A percentile compares a stretch with the other conserved stretches of the same genome.
Evolutionary conservation across 805 yeast species (phyloP).

Genomic region (Scheffersomyces lignosus): DNA sequence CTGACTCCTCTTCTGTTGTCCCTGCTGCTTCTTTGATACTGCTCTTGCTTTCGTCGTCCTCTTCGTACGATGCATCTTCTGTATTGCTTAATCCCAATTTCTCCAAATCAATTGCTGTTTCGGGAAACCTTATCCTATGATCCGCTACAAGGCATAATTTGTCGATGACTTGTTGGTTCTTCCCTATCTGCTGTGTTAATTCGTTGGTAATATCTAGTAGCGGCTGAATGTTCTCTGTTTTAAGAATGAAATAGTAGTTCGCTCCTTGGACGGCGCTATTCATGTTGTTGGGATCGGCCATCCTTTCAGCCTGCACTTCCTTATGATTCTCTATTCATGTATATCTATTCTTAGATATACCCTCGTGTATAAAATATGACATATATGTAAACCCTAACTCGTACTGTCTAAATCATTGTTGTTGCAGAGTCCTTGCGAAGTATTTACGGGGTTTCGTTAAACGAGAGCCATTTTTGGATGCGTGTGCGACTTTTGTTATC

Average conservation of each 20-base stretch:
- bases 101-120: background rate
- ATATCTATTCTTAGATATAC: no score
- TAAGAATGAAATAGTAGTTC: slow-evolving; percentile 16
- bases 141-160: slow-evolving; percentile 24
- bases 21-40: background rate
- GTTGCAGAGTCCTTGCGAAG: no score
- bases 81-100: background rate
- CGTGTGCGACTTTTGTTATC: no score
- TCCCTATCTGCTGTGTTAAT: slow-evolving; percentile 19
- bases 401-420: no score
- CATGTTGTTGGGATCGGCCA: background rate
- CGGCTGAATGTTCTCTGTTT: slow-evolving; percentile 35
- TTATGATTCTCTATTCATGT: no score
- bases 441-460: no score
- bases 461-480: no score
- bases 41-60: background rate
- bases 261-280: background rate
- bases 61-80: background rate
- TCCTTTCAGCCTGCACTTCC: no score
- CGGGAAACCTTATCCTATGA: slow-evolving; percentile 10
- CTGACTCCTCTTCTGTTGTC: background rate
- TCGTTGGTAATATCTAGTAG: slow-evolving; percentile 21
- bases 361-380: no score
- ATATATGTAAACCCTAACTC: no score
- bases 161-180: slow-evolving; percentile 24